These are phyloP conservation scores for Metschnikowia amazonensis DNA, from an alignment of 805 yeast species.

Conservation along the genomic window DNA sequence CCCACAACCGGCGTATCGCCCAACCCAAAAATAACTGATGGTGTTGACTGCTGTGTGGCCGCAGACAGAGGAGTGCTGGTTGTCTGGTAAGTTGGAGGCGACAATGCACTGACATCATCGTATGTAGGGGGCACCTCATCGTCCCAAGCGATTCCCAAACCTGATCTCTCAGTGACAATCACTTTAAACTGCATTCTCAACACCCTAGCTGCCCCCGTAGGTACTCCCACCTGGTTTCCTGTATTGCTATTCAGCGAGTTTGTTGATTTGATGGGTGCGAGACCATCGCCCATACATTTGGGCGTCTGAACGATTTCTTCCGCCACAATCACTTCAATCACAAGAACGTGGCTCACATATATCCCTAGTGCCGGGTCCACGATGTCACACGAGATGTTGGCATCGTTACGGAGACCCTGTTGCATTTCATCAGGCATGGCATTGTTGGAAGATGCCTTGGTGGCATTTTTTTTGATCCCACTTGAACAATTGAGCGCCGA, in stretches of 20 bases:
- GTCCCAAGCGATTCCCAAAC: conserved; percentile 97
- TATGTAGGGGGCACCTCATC: conserved; percentile 98
- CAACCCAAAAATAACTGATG: conserved; percentile 41
- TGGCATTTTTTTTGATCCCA: conserved; percentile 42
- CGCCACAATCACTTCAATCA: conserved; percentile 89
- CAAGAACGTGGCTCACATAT: conserved; percentile 67
- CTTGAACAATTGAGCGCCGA: conserved; percentile 57
- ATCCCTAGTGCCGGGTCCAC: conserved; percentile 80
- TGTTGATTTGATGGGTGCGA: conserved; percentile 27
- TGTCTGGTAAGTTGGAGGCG: conserved; percentile 79
- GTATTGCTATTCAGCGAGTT: conserved; percentile 14
- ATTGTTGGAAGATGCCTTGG: conserved; percentile 41
- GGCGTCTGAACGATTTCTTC: conserved; percentile 58
- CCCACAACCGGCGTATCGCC: conserved; percentile 40
- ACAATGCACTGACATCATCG: conserved; percentile 72
- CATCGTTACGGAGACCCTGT: conserved; percentile 31
- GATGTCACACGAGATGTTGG: conserved; percentile 73
- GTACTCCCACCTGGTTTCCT: conserved; percentile 49
- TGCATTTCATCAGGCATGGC: conserved; percentile 22
- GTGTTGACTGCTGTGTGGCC: conserved; percentile 29
- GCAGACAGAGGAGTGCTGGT: conserved; percentile 34
- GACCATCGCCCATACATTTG: conserved; percentile 9
- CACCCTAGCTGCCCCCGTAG: conserved; percentile 94
- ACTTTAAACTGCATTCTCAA: conserved; percentile 90
- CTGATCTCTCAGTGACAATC: conserved; percentile 83